Conservation (phyloP, 352 stramenopile genomes). For the Pythium guiyangense region DNA sequence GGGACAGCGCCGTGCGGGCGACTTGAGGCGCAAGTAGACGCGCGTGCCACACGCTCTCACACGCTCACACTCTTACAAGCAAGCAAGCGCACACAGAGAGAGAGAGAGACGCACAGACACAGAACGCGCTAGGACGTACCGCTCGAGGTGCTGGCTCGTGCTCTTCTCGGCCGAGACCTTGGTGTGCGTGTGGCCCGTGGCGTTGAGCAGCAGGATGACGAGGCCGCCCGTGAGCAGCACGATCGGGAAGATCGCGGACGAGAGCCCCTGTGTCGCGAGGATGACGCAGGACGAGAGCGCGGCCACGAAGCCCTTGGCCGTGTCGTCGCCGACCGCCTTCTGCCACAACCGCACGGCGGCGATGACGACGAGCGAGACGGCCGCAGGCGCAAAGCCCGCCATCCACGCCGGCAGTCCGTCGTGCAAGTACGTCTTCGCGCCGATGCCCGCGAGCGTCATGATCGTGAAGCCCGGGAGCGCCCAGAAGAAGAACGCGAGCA, state of each 20-base stretch:
- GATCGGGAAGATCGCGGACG: too few species aligned
- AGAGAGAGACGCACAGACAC: not conserved
- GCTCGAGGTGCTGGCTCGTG: conserved; percentile 32
- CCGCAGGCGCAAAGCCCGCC: conserved; percentile 79
- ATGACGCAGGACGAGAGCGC: conserved; percentile 63
- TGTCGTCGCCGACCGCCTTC: conserved; percentile 55
- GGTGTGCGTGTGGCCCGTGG: conserved; percentile 28
- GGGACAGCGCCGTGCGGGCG: too few species aligned
- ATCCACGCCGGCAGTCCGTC: conserved; percentile 79
- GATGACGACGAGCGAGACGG: conserved; percentile 90
- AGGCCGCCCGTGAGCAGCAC: conserved; percentile 80
- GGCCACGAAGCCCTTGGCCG: conserved; percentile 60
- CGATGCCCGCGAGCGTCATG: conserved; percentile 71
- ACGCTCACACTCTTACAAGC: too few species aligned
- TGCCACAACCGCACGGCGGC: conserved; percentile 70
- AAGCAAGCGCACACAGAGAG: too few species aligned
- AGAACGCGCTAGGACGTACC: conserved; percentile 12
- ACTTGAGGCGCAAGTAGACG: too few species aligned
- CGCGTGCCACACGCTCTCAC: too few species aligned
- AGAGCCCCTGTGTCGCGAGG: too few species aligned
- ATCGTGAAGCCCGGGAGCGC: conserved; percentile 75
- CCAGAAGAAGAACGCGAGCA: too few species aligned
- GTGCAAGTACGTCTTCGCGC: conserved; percentile 72
- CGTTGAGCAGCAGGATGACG: conserved; percentile 43
- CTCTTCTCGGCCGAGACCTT: conserved; percentile 20